Percentiles rank a stretch among this genome's conserved stretches.
Conservation (phyloP, 1,139 yeast genomes). For the Yamadazyma jaroonii region DNA sequence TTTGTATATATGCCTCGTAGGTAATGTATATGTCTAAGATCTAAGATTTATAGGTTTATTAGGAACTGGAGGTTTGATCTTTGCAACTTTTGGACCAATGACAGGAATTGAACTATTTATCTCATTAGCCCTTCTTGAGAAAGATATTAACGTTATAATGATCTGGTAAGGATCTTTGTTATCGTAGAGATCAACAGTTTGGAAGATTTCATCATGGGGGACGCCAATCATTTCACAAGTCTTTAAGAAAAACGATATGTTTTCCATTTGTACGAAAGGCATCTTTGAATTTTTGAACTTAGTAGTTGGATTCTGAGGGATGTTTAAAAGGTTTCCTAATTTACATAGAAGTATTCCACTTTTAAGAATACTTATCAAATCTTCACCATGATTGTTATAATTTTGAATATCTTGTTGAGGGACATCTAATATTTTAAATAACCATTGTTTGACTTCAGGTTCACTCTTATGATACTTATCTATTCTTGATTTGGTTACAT, state of each 20-base stretch:
- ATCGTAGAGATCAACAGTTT: constrained; percentile 78
- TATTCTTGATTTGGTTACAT: constrained; percentile 44
- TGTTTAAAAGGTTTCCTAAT: constrained; percentile 36
- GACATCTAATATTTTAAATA: constrained; percentile 27
- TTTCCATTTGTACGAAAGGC: constrained; percentile 91
- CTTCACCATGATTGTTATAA: constrained; percentile 16
- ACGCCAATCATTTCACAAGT: constrained; percentile 64
- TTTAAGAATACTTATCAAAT: constrained; percentile 52
- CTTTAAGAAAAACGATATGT: constrained; percentile 67
- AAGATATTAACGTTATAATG: constrained; percentile 66
- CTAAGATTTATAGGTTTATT: constrained; percentile 26
- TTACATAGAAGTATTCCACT: constrained; percentile 67
- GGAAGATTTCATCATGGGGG: constrained; percentile 81
- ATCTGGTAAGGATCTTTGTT: constrained; percentile 76
- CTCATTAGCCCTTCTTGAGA: constrained; percentile 51
- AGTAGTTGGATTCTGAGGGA: constrained; percentile 35
- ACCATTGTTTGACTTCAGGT: constrained; percentile 51
- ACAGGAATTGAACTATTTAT: constrained; percentile 31
- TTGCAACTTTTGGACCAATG: constrained; percentile 37
- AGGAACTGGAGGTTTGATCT: constrained; percentile 37
- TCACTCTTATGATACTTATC: constrained; percentile 48
- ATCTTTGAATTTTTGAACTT: constrained; percentile 63
- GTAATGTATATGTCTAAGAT: background rate
- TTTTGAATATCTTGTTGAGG: constrained; percentile 15
- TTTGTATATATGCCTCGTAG: too few species aligned